Evolutionary conservation across 441 rosid species (phyloP).

Genomic region (Aquilaria agallochum): DNA sequence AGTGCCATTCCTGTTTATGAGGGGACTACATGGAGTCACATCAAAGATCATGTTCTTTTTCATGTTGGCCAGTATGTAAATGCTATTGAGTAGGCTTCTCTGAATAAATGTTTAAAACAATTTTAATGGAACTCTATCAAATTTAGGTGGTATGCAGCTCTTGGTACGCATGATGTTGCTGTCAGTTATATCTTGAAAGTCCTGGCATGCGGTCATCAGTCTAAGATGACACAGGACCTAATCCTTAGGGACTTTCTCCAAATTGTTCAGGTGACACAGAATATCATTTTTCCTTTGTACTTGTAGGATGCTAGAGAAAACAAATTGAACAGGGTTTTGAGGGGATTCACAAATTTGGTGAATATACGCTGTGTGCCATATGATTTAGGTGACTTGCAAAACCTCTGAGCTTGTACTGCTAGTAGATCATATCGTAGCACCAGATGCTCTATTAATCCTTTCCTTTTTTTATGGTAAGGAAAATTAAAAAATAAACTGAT

Average conservation of each 20-base stretch:
- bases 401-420: background rate
- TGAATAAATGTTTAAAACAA: constrained; percentile 14
- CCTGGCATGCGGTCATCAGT: constrained; percentile 83
- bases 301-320: constrained; percentile 12
- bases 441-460: background rate
- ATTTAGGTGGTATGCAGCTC: constrained; percentile 88
- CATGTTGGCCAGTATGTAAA: constrained; percentile 92
- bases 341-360: background rate
- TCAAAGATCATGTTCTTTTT: constrained; percentile 96
- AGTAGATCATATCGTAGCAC: background rate
- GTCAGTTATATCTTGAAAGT: constrained; percentile 79
- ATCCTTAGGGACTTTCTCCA: constrained; percentile 84
- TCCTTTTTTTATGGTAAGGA: no score
- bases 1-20: constrained; percentile 87
- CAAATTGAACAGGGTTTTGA: background rate
- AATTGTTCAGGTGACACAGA: constrained; percentile 57
- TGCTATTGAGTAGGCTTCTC: constrained; percentile 20
- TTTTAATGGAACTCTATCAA: constrained; percentile 19
- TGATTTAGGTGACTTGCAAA: background rate
- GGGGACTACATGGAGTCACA: constrained; percentile 87
- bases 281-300: constrained; percentile 12
- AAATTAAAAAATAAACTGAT: no score
- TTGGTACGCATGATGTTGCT: constrained; percentile 94
- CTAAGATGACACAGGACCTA: constrained; percentile 87
- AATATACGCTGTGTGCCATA: no score